These are phyloP conservation scores for Lachancea mirantina DNA, from an alignment of 805 yeast species.

Conservation along the genomic window DNA sequence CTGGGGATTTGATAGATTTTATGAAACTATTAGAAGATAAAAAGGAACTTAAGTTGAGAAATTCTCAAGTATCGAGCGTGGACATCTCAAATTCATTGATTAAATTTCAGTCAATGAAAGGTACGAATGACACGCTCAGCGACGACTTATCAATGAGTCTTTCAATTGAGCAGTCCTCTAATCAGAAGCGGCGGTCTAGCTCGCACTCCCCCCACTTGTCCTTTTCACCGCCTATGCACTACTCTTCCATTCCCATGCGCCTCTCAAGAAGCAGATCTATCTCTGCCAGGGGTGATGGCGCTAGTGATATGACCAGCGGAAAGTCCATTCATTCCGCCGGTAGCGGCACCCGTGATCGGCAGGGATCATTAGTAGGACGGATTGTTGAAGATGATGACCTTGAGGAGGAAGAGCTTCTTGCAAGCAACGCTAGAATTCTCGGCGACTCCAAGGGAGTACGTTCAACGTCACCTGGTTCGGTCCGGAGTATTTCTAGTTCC, in stretches of 20 bases:
- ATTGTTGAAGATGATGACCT: slow-evolving; percentile 7
- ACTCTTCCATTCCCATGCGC: slow-evolving; percentile 27
- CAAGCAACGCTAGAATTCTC: slow-evolving; percentile 4
- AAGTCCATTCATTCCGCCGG: no score
- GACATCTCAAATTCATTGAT: slow-evolving; percentile 41
- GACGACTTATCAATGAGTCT: slow-evolving; percentile 51
- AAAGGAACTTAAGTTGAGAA: slow-evolving; percentile 39
- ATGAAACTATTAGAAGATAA: slow-evolving; percentile 63
- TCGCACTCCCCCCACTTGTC: slow-evolving; percentile 33
- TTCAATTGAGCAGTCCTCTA: slow-evolving; percentile 19
- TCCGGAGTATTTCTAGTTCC: slow-evolving; percentile 25
- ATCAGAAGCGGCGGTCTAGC: slow-evolving; percentile 18
- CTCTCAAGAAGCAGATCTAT: slow-evolving; percentile 18
- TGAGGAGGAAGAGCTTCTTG: slow-evolving; percentile 9
- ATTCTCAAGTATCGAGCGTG: slow-evolving; percentile 12
- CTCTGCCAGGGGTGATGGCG: slow-evolving; percentile 3
- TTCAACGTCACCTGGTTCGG: slow-evolving; percentile 24
- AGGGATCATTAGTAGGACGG: no score
- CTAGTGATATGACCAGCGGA: no score
- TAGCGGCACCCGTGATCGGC: no score
- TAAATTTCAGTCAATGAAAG: slow-evolving; percentile 45
- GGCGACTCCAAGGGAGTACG: slow-evolving; percentile 3
- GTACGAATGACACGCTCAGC: slow-evolving; percentile 47
- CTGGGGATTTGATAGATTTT: slow-evolving; percentile 55
- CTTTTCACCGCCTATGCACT: slow-evolving; percentile 21